Base-by-base conservation (phyloP, 176 grass and related monocot species). In the Pharus latifolius region DNA sequence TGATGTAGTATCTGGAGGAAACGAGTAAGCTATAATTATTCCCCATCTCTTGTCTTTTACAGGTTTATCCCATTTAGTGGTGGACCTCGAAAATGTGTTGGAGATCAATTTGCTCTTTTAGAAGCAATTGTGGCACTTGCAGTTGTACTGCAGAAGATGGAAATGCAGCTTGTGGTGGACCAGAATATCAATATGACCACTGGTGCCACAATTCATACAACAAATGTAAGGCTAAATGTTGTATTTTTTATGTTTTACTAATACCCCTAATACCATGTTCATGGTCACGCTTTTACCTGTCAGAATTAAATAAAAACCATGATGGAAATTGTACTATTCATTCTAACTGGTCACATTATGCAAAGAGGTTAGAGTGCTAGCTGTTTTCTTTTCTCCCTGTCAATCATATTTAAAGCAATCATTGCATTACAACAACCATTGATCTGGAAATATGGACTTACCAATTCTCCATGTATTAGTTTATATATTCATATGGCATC, bases 101-200 rank as follows among this genome's bases (percentile, higher is more conserved):
- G 94, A 65, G 94, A 98, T 69, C 94, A 98, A 55, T 98, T 98
- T 81, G 89, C 89, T 58, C 83, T 98, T 40, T 65, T 98, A 45
- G 94, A 98, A 90, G 94, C 94, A 67, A 88, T 93, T 60, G 78
- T 98, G 60, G 94, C 87, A 61, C 83, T 98, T 83, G 84, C 94
- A 46, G 78, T 93, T 30, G 78, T 92, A 70, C 42, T 98, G 53
- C 89, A 98, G 67, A 81, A 87, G 67, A 32, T 93, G 65, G 87
- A 93, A 64, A 72, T 98, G 26, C 63, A 83, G 49, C 81, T 98
- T 60, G 94, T 88, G 33, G 55, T 86, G 41, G 86, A 88, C 78
- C 94, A 98, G 85, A 98, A 98, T 66, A 98, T 98, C 65, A 90
- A 70, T 67, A 98, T 98, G 94, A 98, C 94, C 37, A 98, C 94